A percentile compares a stretch with the other conserved stretches of the same genome.
These are phyloP conservation scores for Draba incana DNA, from an alignment of 345 rosid genomes.

Conservation along the genomic window DNA sequence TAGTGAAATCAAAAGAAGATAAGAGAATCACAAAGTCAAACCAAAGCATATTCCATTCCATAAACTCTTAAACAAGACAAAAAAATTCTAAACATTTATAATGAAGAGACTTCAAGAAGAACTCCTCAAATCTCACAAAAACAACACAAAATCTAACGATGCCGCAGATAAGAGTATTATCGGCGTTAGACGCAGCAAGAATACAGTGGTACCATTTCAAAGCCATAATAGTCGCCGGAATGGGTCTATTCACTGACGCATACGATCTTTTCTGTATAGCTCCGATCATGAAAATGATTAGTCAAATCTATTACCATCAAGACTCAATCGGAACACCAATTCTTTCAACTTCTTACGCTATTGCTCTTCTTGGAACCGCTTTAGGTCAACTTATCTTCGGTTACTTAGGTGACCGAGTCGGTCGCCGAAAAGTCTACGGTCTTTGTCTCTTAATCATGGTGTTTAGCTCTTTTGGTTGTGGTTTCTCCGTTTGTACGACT, in stretches of 20 bases:
- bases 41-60: conserved; percentile 44
- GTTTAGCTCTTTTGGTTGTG: conserved; percentile 60
- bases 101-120: conserved; percentile 22
- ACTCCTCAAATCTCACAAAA: neutral
- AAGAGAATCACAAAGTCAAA: neutral
- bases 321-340: conserved; percentile 33
- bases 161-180: conserved; percentile 31
- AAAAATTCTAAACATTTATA: conserved; percentile 15
- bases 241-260: conserved; percentile 57
- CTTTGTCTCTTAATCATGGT: conserved; percentile 59
- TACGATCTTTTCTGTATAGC: conserved; percentile 58
- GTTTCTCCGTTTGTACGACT: conserved; percentile 64
- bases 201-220: conserved; percentile 56
- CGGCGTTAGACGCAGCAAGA: conserved; percentile 49
- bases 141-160: neutral
- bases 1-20: no score
- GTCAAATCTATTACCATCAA: conserved; percentile 44
- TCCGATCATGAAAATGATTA: conserved; percentile 47
- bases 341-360: conserved; percentile 45
- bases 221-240: conserved; percentile 50
- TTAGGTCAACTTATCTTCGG: conserved; percentile 70
- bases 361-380: conserved; percentile 61
- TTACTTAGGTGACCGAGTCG: conserved; percentile 59
- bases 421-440: conserved; percentile 68
- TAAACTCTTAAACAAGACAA: neutral